phyloP scores from a whole-genome alignment of 192 early-diverging fungal species.

The Podila clonocystis region DNA sequence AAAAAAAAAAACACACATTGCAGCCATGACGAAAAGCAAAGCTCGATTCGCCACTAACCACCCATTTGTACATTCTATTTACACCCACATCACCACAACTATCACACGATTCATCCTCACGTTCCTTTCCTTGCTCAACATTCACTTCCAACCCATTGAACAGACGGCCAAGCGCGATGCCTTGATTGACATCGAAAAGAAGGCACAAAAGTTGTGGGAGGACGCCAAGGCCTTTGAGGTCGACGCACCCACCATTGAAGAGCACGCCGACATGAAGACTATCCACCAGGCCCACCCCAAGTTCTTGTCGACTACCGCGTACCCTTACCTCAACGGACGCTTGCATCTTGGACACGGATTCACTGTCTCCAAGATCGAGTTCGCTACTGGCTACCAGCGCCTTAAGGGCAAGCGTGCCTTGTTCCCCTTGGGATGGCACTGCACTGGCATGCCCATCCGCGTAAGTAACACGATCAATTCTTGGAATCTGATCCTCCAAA shows the following conservation, averaged over 20 bases:
- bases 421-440: conserved; percentile 98
- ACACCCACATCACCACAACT: no score
- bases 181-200: conserved; percentile 77
- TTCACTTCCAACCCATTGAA: background rate
- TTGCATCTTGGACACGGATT: conserved; percentile 98
- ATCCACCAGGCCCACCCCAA: conserved; percentile 82
- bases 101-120: no score
- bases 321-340: conserved; percentile 96
- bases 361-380: conserved; percentile 95
- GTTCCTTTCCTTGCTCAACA: background rate
- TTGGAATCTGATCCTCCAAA: background rate
- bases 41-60: conserved; percentile 7
- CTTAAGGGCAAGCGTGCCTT: conserved; percentile 92
- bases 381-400: conserved; percentile 93
- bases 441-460: conserved; percentile 99
- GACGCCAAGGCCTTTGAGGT: conserved; percentile 81
- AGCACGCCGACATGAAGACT: conserved; percentile 53
- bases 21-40: no score
- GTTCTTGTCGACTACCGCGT: conserved; percentile 95
- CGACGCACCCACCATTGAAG: conserved; percentile 81
- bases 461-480: conserved; percentile 49
- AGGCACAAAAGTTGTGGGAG: conserved; percentile 85
- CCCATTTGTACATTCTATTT: no score
- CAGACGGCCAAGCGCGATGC: conserved; percentile 84
- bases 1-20: no score